Evolutionary conservation across 371 early-diverging fungal genomes (phyloP), one percentile per base, ranked within the genome.

Genomic region (Circinella umbellata): DNA sequence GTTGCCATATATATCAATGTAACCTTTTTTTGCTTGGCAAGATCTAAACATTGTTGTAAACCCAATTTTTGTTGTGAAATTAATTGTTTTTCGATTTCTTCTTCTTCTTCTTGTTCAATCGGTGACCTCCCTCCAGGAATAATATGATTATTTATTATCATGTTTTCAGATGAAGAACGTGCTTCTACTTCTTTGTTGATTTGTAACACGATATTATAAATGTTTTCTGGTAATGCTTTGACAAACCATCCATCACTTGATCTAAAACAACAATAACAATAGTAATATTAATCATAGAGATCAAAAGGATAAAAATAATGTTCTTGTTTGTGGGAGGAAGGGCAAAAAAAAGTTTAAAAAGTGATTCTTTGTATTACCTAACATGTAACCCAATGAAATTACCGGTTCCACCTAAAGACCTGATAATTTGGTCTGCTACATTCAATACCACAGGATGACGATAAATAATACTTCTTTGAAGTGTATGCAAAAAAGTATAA

Each of bases 191-290:
- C 72, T 42, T 61, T 69, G 11, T 65, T 57, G 38, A 79, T 76
- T 11, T 73, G 67, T 11, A 73, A 66, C 7, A 78, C 72, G 34
- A 77, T 73, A 63, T 74, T 72, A n/a, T 74, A 47, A 14, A 81
- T 72, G 61, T 78, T 84, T 62, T 79, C 80, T 14, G 82, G 75
- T 15, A 81, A 55, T 13, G 80, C 77, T 15, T 78, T 64, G 48
- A 80, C 76, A 73, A 89, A 89, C 76, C 81, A 77, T 46, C 88
- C 86, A 76, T 89, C 89, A 17, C 84, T 81, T 3, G 85, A 81
- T 70, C 88, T 78, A 66, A 14, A 13, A 7, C 17, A 13, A 18
- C 17, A 42, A 6, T 14, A 13, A 18, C 9, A 75, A 63, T 4
- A 60, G 48, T 13, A 51, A 27, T 57, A 57, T 57, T 1, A 14